Percentiles rank a stretch among this genome's conserved stretches.
These are phyloP conservation scores for Rosa rugosa DNA, from an alignment of 306 rosid species.

Conservation along the genomic window DNA sequence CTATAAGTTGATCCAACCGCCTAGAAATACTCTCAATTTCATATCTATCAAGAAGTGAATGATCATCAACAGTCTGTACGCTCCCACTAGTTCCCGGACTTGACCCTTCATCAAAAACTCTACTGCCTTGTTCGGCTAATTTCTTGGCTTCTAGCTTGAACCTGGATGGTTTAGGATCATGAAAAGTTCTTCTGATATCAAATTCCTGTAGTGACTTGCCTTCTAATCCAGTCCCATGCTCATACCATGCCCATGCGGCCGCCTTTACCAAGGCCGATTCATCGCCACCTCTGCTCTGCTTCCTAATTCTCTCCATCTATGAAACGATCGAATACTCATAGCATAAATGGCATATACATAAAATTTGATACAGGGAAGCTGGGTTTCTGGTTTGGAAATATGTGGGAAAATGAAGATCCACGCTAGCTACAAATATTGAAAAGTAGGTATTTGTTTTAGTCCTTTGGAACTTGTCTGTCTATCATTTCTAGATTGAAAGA, in stretches of 20 bases:
- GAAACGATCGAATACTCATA: background rate
- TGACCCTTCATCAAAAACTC: background rate
- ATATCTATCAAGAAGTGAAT: constrained; percentile 58
- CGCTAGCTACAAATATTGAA: constrained; percentile 20
- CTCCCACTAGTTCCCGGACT: background rate
- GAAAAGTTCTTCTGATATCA: constrained; percentile 23
- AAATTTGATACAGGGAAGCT: background rate
- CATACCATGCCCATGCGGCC: constrained; percentile 96
- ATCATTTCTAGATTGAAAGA: background rate
- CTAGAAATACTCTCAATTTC: constrained; percentile 62
- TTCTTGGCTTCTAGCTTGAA: constrained; percentile 62
- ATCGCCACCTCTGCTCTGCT: constrained; percentile 7
- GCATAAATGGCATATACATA: background rate
- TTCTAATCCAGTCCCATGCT: constrained; percentile 57
- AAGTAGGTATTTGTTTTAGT: background rate
- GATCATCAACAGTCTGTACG: background rate
- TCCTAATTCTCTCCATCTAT: constrained; percentile 32
- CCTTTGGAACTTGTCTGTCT: constrained; percentile 12
- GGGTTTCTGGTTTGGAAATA: background rate
- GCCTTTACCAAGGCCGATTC: constrained; percentile 48
- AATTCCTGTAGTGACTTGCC: constrained; percentile 40
- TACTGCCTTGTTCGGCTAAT: constrained; percentile 10
- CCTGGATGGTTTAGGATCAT: constrained; percentile 52
- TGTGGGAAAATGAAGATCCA: constrained; percentile 56
- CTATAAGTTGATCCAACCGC: constrained; percentile 42